These are phyloP conservation scores for Colletotrichum orbiculare DNA, from an alignment of 2,329 filamentous ascomycete species.

Conservation along the genomic window DNA sequence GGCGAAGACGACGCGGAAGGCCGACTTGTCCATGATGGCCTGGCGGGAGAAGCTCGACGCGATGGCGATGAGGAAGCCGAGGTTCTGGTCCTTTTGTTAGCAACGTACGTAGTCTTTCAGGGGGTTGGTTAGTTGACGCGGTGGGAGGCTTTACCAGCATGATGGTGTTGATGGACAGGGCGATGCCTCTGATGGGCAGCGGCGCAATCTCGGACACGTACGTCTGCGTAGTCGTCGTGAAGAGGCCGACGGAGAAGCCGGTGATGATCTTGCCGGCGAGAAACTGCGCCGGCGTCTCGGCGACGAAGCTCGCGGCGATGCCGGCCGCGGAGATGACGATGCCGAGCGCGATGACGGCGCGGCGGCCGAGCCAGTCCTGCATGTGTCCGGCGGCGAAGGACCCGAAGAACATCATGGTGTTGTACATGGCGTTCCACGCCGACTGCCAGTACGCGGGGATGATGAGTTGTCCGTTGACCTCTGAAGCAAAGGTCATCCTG, in stretches of 20 bases:
- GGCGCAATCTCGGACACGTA: slow-evolving; percentile 51
- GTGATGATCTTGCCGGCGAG: slow-evolving; percentile 40
- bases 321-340: slow-evolving; percentile 32
- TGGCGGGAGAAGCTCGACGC: slow-evolving; percentile 49
- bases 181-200: slow-evolving; percentile 49
- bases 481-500: slow-evolving; percentile 37
- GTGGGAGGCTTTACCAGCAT: slow-evolving; percentile 46
- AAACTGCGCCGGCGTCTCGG: slow-evolving; percentile 34
- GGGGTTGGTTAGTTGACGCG: slow-evolving; percentile 12
- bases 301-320: slow-evolving; percentile 37
- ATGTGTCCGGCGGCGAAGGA: slow-evolving; percentile 36
- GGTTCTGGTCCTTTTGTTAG: slow-evolving; percentile 6
- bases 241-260: slow-evolving; percentile 37
- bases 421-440: slow-evolving; percentile 40
- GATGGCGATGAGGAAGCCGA: slow-evolving; percentile 43
- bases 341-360: slow-evolving; percentile 31
- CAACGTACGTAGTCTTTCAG: background rate
- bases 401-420: slow-evolving; percentile 39
- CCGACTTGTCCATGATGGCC: slow-evolving; percentile 47
- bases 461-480: slow-evolving; percentile 37
- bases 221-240: slow-evolving; percentile 37
- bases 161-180: slow-evolving; percentile 53
- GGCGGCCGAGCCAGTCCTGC: slow-evolving; percentile 39
- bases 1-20: slow-evolving; percentile 46
- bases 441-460: slow-evolving; percentile 42